phyloP scores from a whole-genome alignment of 2,329 filamentous ascomycete genomes.

The Colletotrichum somersetense region DNA sequence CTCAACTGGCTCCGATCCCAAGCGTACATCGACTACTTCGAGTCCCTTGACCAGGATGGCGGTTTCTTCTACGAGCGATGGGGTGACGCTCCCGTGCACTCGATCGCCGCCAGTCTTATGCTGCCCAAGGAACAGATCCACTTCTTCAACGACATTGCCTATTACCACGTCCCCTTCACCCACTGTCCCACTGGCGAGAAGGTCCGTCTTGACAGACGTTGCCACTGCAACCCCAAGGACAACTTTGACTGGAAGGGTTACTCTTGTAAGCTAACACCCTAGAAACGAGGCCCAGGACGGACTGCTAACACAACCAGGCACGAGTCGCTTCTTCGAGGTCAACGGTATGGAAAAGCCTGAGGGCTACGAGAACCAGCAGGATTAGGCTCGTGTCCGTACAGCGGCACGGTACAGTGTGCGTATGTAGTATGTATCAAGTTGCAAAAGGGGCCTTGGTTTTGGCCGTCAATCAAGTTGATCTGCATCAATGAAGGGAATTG shows the following conservation, averaged over 20 bases:
- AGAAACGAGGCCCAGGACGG: not conserved
- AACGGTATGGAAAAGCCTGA: slow-evolving; percentile 85
- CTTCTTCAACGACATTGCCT: slow-evolving; percentile 99
- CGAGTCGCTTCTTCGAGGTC: slow-evolving; percentile 85
- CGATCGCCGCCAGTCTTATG: slow-evolving; percentile 90
- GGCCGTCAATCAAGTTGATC: slow-evolving; percentile 29
- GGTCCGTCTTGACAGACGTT: slow-evolving; percentile 84
- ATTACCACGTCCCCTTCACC: slow-evolving; percentile 97
- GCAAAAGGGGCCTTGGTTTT: slow-evolving; percentile 33
- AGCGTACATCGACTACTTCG: slow-evolving; percentile 91
- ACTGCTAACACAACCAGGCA: slow-evolving; percentile 67
- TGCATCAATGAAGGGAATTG: slow-evolving; percentile 32
- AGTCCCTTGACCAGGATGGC: slow-evolving; percentile 87
- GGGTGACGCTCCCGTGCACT: slow-evolving; percentile 98
- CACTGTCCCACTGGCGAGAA: slow-evolving; percentile 96
- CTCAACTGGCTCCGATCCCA: slow-evolving; percentile 93
- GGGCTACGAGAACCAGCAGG: slow-evolving; percentile 81
- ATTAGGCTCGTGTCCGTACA: slow-evolving; percentile 51
- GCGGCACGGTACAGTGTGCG: slow-evolving; percentile 5
- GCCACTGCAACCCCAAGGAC: slow-evolving; percentile 93
- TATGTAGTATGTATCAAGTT: slow-evolving; percentile 35
- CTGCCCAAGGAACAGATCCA: slow-evolving; percentile 94
- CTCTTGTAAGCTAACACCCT: slow-evolving; percentile 77
- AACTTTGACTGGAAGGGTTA: slow-evolving; percentile 99
- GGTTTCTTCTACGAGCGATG: slow-evolving; percentile 99